phyloP scores from a whole-genome alignment of 2,329 filamentous ascomycete genomes.

The Exserohilum turcica region DNA sequence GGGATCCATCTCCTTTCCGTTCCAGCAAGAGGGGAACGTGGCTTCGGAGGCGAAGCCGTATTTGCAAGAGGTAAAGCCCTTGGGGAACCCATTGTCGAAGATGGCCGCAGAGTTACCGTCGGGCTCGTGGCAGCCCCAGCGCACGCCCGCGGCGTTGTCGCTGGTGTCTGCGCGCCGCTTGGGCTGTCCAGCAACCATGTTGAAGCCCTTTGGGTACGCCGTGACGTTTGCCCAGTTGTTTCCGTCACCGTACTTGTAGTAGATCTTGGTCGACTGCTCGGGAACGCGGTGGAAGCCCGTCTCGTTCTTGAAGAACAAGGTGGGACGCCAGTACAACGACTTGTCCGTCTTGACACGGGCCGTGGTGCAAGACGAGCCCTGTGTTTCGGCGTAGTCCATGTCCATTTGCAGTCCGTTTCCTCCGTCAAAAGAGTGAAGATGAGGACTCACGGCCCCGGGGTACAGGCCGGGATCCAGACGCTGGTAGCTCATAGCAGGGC shows the following conservation, averaged over 20 bases:
- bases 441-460: conserved; percentile 40
- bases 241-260: conserved; percentile 48
- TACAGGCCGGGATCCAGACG: conserved; percentile 44
- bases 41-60: conserved; percentile 44
- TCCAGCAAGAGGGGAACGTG: conserved; percentile 48
- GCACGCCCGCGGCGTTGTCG: conserved; percentile 37
- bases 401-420: conserved; percentile 39
- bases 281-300: conserved; percentile 46
- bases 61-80: conserved; percentile 45
- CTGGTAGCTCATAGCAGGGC: conserved; percentile 43
- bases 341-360: conserved; percentile 47
- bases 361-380: conserved; percentile 43
- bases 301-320: conserved; percentile 45
- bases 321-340: conserved; percentile 47
- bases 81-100: conserved; percentile 43
- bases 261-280: conserved; percentile 43
- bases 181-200: conserved; percentile 45
- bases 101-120: conserved; percentile 31
- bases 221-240: conserved; percentile 43
- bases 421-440: conserved; percentile 49
- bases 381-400: conserved; percentile 34
- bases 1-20: conserved; percentile 41
- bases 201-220: conserved; percentile 45
- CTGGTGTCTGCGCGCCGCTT: conserved; percentile 38
- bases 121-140: conserved; percentile 41